These are phyloP conservation scores for Ophiostoma sp. DNA, from an alignment of 2,329 filamentous ascomycete species.

Conservation along the genomic window DNA sequence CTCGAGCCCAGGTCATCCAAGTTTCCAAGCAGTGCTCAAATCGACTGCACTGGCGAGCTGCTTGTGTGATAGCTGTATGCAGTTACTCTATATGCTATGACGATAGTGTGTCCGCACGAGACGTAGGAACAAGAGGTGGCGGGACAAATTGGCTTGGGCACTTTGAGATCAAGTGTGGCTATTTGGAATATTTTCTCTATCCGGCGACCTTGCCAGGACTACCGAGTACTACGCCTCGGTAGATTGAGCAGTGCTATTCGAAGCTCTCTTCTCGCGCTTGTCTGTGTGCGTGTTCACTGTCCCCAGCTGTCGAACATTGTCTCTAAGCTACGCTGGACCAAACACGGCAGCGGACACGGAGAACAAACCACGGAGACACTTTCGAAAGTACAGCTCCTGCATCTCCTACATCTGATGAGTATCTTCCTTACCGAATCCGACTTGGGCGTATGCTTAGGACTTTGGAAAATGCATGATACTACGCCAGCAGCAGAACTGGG, in stretches of 20 bases:
- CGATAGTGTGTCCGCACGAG: background rate
- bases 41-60: too few species aligned
- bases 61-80: too few species aligned
- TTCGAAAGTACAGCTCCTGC: background rate
- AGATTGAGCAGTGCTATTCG: too few species aligned
- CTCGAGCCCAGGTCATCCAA: too few species aligned
- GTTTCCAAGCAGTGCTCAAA: too few species aligned
- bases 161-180: background rate
- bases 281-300: too few species aligned
- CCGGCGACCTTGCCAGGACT: background rate
- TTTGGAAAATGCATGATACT: background rate
- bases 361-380: background rate
- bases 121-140: background rate
- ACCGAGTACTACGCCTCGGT: too few species aligned
- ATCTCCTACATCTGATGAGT: background rate
- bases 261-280: too few species aligned
- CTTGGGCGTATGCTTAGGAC: background rate
- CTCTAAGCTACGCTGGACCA: background rate
- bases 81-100: background rate
- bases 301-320: too few species aligned
- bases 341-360: background rate
- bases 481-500: too few species aligned
- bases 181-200: background rate
- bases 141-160: background rate
- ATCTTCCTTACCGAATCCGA: background rate